phyloP scores from a whole-genome alignment of 179 eudicot genomes.

The Actinidia polygama region DNA sequence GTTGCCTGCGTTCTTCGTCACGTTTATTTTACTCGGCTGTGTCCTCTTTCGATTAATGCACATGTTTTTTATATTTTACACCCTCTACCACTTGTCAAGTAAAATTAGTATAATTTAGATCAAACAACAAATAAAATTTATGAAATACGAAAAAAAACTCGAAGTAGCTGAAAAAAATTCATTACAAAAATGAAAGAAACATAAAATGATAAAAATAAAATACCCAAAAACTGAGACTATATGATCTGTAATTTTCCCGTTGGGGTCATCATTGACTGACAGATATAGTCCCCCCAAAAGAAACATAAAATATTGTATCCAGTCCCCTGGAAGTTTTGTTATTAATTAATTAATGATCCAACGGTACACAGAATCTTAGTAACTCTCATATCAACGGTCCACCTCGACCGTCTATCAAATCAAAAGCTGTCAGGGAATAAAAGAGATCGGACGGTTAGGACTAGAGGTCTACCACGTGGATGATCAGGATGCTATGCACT shows the following conservation, averaged over 20 bases:
- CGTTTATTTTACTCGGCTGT: no score
- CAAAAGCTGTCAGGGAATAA: neutral
- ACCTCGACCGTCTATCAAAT: neutral
- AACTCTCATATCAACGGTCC: neutral
- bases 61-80: no score
- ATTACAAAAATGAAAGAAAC: no score
- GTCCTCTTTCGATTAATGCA: no score
- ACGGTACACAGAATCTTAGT: neutral
- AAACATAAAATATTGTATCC: neutral
- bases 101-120: no score
- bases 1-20: no score
- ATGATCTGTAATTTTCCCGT: conserved; percentile 13
- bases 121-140: no score
- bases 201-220: no score
- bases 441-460: neutral
- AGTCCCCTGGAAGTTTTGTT: neutral
- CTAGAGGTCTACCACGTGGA: neutral
- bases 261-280: neutral
- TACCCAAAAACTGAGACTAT: no score
- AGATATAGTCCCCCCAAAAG: neutral
- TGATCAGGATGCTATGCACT: neutral
- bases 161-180: no score
- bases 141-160: no score
- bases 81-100: no score
- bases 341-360: neutral